Percentiles rank a stretch among this genome's conserved stretches.
Evolutionary conservation across 345 rosid genomes (phyloP).

Genomic region (Eucalyptus fibrosa): DNA sequence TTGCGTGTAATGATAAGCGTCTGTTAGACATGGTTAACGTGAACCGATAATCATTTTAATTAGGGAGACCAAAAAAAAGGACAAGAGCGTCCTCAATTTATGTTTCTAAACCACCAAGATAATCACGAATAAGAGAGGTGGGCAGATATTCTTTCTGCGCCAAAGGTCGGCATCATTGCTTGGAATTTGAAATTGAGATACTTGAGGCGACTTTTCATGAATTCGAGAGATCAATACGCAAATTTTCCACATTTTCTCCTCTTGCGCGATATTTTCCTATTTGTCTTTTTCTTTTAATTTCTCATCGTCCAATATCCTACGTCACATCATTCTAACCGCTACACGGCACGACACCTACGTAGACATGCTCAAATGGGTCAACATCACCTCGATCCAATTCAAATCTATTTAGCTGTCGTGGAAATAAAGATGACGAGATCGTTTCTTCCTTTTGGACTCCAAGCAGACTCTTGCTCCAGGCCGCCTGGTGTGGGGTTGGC

Average conservation of each 20-base stretch:
- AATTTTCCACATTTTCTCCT: neutral
- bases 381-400: neutral
- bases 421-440: neutral
- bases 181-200: neutral
- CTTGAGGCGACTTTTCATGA: neutral
- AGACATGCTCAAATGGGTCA: neutral
- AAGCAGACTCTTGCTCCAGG: neutral
- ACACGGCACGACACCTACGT: neutral
- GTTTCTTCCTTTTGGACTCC: neutral
- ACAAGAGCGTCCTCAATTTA: neutral
- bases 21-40: neutral
- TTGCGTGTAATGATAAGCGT: neutral
- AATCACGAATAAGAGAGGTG: neutral
- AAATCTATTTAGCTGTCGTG: neutral
- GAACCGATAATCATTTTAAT: neutral
- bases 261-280: neutral
- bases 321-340: neutral
- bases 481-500: neutral
- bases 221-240: neutral
- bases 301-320: neutral
- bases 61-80: neutral
- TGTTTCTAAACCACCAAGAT: neutral
- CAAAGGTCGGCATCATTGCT: neutral
- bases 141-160: neutral
- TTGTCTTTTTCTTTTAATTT: neutral